Percentiles rank a stretch among this genome's conserved stretches.
Evolutionary conservation across 257 asterid species (phyloP).

Genomic region (Primulina eburnea): DNA sequence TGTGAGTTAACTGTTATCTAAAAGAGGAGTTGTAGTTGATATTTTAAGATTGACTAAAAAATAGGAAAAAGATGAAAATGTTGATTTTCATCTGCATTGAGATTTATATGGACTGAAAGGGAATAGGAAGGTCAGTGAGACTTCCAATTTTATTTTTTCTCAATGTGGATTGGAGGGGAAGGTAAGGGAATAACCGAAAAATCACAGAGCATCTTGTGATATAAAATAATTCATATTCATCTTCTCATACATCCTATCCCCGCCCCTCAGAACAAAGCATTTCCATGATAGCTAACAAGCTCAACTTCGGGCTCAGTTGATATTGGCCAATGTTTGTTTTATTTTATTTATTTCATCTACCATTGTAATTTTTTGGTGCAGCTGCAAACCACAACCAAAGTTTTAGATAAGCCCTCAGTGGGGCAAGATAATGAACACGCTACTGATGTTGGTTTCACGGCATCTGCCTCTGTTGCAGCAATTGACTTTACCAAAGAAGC

Average conservation of each 20-base stretch:
- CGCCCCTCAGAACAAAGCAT: neutral
- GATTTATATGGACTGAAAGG: neutral
- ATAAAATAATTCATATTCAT: neutral
- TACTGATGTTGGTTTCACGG: slow-evolving; percentile 25
- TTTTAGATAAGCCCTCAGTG: slow-evolving; percentile 28
- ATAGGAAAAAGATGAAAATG: no score
- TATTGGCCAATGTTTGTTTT: neutral
- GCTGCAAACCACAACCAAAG: slow-evolving; percentile 41
- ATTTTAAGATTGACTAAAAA: neutral
- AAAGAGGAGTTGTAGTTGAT: neutral
- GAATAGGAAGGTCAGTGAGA: neutral
- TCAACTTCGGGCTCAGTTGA: neutral
- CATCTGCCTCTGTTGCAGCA: slow-evolving; percentile 28
- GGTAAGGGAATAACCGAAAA: neutral
- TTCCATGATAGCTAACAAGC: neutral
- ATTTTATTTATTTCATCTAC: neutral
- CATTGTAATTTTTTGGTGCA: slow-evolving; percentile 28
- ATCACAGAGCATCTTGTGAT: neutral
- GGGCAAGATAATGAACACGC: slow-evolving; percentile 34
- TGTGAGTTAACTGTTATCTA: no score
- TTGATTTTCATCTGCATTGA: no score
- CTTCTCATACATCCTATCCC: neutral
- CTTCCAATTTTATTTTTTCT: neutral
- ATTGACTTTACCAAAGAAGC: slow-evolving; percentile 42
- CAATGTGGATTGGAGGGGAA: neutral